Conservation (phyloP, 108 stramenopile genomes). For the Nitzschia putrida region DNA sequence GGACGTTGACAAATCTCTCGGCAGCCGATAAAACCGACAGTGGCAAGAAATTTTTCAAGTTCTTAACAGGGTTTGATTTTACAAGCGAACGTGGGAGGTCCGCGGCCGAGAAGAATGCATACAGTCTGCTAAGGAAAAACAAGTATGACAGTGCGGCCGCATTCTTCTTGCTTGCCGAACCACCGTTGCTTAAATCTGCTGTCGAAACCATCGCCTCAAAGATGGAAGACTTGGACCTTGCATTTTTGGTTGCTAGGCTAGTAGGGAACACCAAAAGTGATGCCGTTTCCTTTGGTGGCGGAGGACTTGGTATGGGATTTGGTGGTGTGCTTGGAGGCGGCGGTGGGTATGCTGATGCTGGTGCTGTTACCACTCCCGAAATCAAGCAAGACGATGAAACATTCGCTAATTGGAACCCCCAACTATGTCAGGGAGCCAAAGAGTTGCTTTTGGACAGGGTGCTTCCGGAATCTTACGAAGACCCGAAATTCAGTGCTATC, state of each 20-base stretch:
- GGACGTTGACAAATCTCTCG: slow-evolving; percentile 67
- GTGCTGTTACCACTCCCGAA: slow-evolving; percentile 6
- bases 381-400: slow-evolving; percentile 36
- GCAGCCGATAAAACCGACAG: slow-evolving; percentile 70
- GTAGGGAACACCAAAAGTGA: slow-evolving; percentile 43
- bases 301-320: slow-evolving; percentile 35
- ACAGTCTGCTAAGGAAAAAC: slow-evolving; percentile 76
- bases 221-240: slow-evolving; percentile 73
- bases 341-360: slow-evolving; percentile 69
- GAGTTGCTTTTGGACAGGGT: slow-evolving; percentile 40
- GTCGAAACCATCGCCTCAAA: slow-evolving; percentile 72
- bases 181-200: slow-evolving; percentile 77
- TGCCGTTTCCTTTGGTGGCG: not conserved
- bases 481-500: slow-evolving; percentile 52
- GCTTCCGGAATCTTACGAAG: slow-evolving; percentile 27
- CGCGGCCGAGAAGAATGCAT: slow-evolving; percentile 87
- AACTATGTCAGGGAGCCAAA: slow-evolving; percentile 38
- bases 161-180: slow-evolving; percentile 82
- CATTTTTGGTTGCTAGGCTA: slow-evolving; percentile 77
- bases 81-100: slow-evolving; percentile 64
- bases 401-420: slow-evolving; percentile 64
- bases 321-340: slow-evolving; percentile 70
- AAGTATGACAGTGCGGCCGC: slow-evolving; percentile 71
- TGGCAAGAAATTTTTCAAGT: slow-evolving; percentile 79
- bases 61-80: slow-evolving; percentile 70